These are phyloP conservation scores for Fusarium clavum DNA, from an alignment of 2,329 filamentous ascomycete genomes.

Conservation along the genomic window DNA sequence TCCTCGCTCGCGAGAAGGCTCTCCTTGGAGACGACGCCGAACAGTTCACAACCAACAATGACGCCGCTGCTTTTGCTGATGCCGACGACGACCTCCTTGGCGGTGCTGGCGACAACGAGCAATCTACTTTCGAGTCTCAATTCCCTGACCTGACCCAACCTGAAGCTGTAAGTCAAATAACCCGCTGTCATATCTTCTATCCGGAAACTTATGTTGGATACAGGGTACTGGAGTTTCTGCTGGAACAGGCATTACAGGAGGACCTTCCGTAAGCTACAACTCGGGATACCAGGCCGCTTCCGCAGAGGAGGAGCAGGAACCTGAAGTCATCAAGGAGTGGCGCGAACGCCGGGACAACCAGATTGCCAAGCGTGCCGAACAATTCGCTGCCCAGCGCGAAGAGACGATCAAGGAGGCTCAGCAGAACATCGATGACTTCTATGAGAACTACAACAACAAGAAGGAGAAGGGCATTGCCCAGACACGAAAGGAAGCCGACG, in stretches of 20 bases:
- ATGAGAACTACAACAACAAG: constrained; percentile 99
- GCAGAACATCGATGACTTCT: constrained; percentile 97
- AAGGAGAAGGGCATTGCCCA: constrained; percentile 93
- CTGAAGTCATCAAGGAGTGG: constrained; percentile 92
- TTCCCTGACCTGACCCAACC: constrained; percentile 80
- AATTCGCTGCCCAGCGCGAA: constrained; percentile 83
- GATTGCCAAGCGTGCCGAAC: constrained; percentile 85
- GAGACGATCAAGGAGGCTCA: constrained; percentile 91
- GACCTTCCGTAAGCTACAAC: constrained; percentile 72
- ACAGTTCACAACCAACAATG: constrained; percentile 84
- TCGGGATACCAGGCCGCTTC: constrained; percentile 70
- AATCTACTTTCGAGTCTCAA: constrained; percentile 80
- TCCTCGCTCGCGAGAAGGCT: constrained; percentile 91
- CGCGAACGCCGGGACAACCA: constrained; percentile 87
- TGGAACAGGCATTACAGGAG: constrained; percentile 75
- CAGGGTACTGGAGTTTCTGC: constrained; percentile 50
- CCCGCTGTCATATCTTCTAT: background rate
- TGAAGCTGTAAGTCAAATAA: constrained; percentile 48
- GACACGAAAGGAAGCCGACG: constrained; percentile 90
- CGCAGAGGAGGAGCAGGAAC: constrained; percentile 79
- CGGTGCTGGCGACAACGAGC: constrained; percentile 69
- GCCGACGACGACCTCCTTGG: constrained; percentile 78
- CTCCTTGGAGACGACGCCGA: constrained; percentile 91
- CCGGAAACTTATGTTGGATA: constrained; percentile 18
- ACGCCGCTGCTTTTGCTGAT: constrained; percentile 73